These are phyloP conservation scores for Rhizopogon vulgaris DNA, from an alignment of 768 basidiomycete genomes.

Conservation along the genomic window DNA sequence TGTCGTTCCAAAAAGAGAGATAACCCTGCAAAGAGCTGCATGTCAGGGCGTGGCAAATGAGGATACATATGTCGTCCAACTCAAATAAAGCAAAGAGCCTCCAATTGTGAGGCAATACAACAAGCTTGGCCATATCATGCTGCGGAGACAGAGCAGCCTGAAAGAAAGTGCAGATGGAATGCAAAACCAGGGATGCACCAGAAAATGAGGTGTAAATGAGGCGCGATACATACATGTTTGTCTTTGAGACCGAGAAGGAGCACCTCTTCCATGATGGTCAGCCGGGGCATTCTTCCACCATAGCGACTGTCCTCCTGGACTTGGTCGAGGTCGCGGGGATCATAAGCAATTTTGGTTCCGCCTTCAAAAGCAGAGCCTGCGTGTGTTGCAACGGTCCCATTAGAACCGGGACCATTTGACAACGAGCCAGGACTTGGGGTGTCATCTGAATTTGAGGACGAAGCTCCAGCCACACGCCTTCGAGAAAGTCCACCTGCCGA, in stretches of 20 bases:
- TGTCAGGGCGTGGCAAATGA: background rate
- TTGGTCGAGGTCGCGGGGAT: constrained; percentile 83
- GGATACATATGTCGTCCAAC: background rate
- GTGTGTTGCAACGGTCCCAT: constrained; percentile 38
- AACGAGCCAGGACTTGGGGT: constrained; percentile 20
- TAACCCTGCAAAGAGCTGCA: constrained; percentile 54
- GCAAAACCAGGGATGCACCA: constrained; percentile 4
- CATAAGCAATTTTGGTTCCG: constrained; percentile 84
- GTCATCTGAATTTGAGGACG: constrained; percentile 33
- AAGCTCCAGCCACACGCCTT: constrained; percentile 43
- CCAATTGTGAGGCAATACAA: background rate
- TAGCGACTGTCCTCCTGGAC: constrained; percentile 56
- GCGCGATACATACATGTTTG: constrained; percentile 64
- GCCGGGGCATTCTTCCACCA: constrained; percentile 70
- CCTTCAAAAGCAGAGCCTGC: constrained; percentile 84
- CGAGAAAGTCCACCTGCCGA: constrained; percentile 51
- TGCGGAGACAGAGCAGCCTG: constrained; percentile 10
- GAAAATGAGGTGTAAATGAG: constrained; percentile 3
- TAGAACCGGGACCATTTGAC: constrained; percentile 23
- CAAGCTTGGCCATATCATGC: background rate
- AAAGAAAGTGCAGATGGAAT: background rate
- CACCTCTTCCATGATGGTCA: constrained; percentile 98
- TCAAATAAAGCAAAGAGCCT: background rate
- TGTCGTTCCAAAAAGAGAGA: constrained; percentile 99
- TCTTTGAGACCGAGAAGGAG: constrained; percentile 92